Base-by-base conservation (phyloP, 2,329 filamentous ascomycete genomes). In the Sphaceloma murrayae region DNA sequence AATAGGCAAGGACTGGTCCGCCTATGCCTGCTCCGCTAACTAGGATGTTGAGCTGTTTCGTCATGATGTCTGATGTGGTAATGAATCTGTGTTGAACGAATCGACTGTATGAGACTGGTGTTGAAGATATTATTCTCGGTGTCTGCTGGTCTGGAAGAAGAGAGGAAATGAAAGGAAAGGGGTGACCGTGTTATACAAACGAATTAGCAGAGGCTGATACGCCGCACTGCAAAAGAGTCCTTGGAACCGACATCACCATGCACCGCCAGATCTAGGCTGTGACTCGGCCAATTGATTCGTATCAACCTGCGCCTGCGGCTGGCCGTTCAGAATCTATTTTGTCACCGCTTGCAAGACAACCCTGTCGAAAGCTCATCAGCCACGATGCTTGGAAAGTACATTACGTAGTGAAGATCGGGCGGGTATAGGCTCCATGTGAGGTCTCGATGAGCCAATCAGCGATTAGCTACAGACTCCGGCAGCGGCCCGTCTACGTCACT, bases 21-120 rank as follows among this genome's bases (percentile, higher is more conserved):
- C 63, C 64, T 13, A 66, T 58, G n/a, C 62, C 62, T 10, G 55
- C 59, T 18, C 64, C 64, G 3, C 56, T 56, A 38, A 66, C 61
- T 47, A 66, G 60, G 19, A 66, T 48, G 5, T 53, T 56, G 13
- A 40, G 22, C 11, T 40, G 36, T 30, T 40, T 40, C 6, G 36
- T 30, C 36, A 40, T 40, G 24, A n/a, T 40, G 24, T 13, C 19
- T 7, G n/a, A 5, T 29, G 21, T 40, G 13, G 11, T 18, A n/a
- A 5, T 19, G 24, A 40, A 9, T 14, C 36, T 4, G 19, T 40
- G 36, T 40, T 40, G 24, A 40, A 40, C 19, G 22, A 40, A 26
- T 14, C 26, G 24, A n/a, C 11, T 8, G 24, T 29, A 30, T 19
- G 36, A 30, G 36, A 30, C 36, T 7, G 24, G 24, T 40, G 36